Percentiles rank a stretch among this genome's conserved stretches.
These are phyloP conservation scores for Filobasidium wieringae DNA, from an alignment of 768 basidiomycete species.

Conservation along the genomic window DNA sequence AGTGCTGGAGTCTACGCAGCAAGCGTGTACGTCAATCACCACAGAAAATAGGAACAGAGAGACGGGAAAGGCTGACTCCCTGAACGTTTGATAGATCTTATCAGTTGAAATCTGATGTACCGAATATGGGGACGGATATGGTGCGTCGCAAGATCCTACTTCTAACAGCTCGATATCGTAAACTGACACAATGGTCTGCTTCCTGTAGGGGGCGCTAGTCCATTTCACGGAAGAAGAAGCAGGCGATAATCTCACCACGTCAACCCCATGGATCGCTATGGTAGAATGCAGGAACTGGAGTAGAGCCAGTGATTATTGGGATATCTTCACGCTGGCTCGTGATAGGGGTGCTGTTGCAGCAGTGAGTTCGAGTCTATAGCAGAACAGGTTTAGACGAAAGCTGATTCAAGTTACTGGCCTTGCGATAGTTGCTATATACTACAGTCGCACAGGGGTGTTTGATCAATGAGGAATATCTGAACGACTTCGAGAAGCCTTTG, in stretches of 20 bases:
- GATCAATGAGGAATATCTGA: constrained; percentile 60
- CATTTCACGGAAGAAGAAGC: constrained; percentile 62
- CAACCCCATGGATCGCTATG: constrained; percentile 83
- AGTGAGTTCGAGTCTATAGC: constrained; percentile 42
- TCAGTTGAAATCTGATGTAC: constrained; percentile 33
- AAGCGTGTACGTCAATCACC: constrained; percentile 23
- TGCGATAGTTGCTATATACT: constrained; percentile 62
- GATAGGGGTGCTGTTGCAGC: constrained; percentile 70
- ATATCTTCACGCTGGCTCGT: constrained; percentile 71
- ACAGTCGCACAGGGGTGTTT: constrained; percentile 57
- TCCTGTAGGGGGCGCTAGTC: constrained; percentile 63
- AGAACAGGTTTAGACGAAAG: background rate
- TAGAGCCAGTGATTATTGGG: constrained; percentile 40
- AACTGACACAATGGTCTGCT: background rate
- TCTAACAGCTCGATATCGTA: background rate
- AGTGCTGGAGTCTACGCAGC: constrained; percentile 22
- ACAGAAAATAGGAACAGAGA: too few relatives aligned
- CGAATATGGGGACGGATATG: constrained; percentile 28
- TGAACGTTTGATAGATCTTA: constrained; percentile 27
- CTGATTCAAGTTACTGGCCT: background rate
- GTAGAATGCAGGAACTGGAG: constrained; percentile 78
- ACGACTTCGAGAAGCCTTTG: constrained; percentile 48
- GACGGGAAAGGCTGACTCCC: too few relatives aligned
- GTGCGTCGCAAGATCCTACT: background rate
- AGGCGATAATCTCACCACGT: constrained; percentile 42